Percentiles rank a stretch among this genome's conserved stretches.
These are phyloP conservation scores for Fusarium nurragi DNA, from an alignment of 2,329 filamentous ascomycete genomes.

Conservation along the genomic window DNA sequence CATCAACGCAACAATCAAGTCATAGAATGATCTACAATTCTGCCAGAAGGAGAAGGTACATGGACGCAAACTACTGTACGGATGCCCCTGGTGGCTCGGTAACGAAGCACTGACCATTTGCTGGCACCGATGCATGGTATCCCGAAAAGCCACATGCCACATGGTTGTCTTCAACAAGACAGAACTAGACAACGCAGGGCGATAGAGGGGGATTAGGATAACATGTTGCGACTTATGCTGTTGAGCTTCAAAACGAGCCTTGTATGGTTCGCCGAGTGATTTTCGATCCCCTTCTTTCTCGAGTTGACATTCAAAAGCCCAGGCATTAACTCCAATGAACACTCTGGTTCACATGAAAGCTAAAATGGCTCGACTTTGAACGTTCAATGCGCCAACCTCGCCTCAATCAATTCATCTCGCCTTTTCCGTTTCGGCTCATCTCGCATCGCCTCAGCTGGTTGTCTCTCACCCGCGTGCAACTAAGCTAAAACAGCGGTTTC, in stretches of 20 bases:
- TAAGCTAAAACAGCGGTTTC: not conserved
- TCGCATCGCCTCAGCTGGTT: conserved; percentile 14
- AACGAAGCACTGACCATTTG: conserved; percentile 34
- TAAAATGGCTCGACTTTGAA: conserved; percentile 25
- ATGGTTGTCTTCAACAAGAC: conserved; percentile 26
- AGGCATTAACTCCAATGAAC: not conserved
- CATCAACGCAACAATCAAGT: not conserved
- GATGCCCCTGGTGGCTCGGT: conserved; percentile 30
- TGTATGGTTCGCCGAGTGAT: not conserved
- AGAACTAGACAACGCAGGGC: conserved; percentile 2
- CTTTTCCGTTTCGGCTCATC: conserved; percentile 26
- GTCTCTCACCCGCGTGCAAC: conserved; percentile 5
- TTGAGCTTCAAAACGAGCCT: not conserved
- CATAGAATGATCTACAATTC: conserved; percentile 28
- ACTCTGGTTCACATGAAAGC: conserved; percentile 28
- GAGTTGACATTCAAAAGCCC: not conserved
- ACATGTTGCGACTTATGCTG: not conserved
- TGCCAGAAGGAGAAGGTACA: conserved; percentile 24
- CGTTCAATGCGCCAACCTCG: conserved; percentile 31
- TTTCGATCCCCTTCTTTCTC: not conserved
- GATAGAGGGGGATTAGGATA: not conserved
- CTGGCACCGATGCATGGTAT: conserved; percentile 35
- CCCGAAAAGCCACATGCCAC: conserved; percentile 36
- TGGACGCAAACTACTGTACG: no score
- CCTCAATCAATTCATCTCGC: conserved; percentile 27